Conservation (phyloP, 1,284 basidiomycete genomes). For the Omphalotus olearius region DNA sequence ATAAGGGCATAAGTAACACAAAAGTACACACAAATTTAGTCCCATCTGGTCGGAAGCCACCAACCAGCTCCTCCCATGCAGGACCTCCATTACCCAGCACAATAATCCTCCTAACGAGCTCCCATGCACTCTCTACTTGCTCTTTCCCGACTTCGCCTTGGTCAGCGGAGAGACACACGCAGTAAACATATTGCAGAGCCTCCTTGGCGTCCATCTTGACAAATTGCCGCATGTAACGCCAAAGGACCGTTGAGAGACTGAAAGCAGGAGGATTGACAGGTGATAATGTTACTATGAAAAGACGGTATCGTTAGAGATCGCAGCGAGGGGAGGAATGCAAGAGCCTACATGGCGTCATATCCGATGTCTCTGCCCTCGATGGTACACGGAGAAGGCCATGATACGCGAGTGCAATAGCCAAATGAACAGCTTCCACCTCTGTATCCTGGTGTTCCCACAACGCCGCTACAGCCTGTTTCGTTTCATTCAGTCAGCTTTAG, state of each 20-base stretch:
- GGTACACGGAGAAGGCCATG: slow-evolving; percentile 91
- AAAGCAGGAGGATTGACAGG: slow-evolving; percentile 64
- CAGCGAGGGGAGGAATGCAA: background rate
- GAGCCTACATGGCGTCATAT: slow-evolving; percentile 72
- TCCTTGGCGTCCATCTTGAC: slow-evolving; percentile 89
- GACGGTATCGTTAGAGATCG: slow-evolving; percentile 8
- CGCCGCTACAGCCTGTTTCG: slow-evolving; percentile 75
- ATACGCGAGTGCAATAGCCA: slow-evolving; percentile 90
- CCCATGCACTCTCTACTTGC: slow-evolving; percentile 84
- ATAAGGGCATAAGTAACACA: background rate
- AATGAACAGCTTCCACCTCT: slow-evolving; percentile 92
- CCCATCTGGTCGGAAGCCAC: slow-evolving; percentile 87
- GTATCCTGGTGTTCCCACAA: slow-evolving; percentile 87
- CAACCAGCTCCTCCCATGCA: slow-evolving; percentile 86
- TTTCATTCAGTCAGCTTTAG: slow-evolving; percentile 6
- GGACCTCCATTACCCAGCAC: slow-evolving; percentile 83
- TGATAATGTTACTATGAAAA: slow-evolving; percentile 56
- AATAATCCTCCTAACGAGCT: slow-evolving; percentile 85
- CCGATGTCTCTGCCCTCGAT: slow-evolving; percentile 72
- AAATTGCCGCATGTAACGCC: slow-evolving; percentile 91
- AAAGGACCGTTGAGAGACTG: slow-evolving; percentile 83
- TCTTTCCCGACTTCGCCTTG: slow-evolving; percentile 73
- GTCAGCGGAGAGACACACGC: slow-evolving; percentile 80
- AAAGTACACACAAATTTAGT: slow-evolving; percentile 70
- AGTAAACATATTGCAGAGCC: slow-evolving; percentile 94